Conservation (phyloP, 768 basidiomycete genomes). For the Lentinula aciculospora region DNA sequence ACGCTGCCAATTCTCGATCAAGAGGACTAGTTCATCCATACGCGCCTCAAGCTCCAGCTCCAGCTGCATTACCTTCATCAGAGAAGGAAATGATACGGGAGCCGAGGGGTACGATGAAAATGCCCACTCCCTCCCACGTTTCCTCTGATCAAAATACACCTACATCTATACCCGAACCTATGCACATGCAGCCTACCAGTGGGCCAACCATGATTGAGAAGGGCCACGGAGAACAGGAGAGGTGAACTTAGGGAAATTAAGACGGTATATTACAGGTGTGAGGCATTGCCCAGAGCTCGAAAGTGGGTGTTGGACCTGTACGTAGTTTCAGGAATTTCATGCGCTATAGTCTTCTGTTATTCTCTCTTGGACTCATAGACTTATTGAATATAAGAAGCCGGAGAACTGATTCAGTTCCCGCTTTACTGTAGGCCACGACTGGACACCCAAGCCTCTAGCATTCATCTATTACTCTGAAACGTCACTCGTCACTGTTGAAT, state of each 20-base stretch:
- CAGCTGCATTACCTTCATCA: not conserved
- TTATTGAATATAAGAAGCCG: too few relatives aligned
- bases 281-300: not conserved
- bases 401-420: too few relatives aligned
- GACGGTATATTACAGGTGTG: too few relatives aligned
- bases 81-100: not conserved
- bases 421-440: too few relatives aligned
- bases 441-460: too few relatives aligned
- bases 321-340: too few relatives aligned
- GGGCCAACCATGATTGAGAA: not conserved
- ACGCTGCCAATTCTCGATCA: not conserved
- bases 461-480: too few relatives aligned
- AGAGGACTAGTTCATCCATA: not conserved
- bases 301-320: too few relatives aligned
- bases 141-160: not conserved
- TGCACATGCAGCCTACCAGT: not conserved
- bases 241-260: too few relatives aligned
- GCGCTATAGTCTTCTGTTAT: too few relatives aligned
- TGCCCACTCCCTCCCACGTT: not conserved
- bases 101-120: not conserved
- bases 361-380: too few relatives aligned
- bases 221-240: not conserved
- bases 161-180: not conserved
- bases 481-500: too few relatives aligned
- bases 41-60: not conserved